A percentile compares a stretch with the other conserved stretches of the same genome.
Conservation (phyloP, 106 monocot species). For the Dendrobium nobile region DNA sequence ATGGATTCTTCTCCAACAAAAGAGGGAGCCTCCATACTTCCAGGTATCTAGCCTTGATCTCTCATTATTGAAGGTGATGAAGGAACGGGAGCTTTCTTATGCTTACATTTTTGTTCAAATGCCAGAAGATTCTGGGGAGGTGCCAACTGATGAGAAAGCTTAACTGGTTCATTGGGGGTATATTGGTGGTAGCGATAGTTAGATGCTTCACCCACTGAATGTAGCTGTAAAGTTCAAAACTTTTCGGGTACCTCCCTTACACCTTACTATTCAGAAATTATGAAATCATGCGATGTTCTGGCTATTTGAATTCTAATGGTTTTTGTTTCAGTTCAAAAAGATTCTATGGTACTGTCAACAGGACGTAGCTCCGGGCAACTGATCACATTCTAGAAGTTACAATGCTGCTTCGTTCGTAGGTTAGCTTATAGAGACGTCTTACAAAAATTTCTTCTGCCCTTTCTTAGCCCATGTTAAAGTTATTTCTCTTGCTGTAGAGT, state of each 20-base stretch:
- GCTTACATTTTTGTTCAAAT: background rate
- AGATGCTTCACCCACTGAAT: background rate
- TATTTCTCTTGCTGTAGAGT: background rate
- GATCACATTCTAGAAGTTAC: background rate
- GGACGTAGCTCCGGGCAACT: background rate
- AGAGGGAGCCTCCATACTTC: background rate
- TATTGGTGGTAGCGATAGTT: background rate
- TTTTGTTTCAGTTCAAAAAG: background rate
- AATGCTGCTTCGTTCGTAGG: background rate
- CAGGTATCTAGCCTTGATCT: background rate
- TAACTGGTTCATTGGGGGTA: background rate
- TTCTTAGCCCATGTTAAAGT: background rate
- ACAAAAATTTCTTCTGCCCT: background rate
- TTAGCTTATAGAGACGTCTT: background rate
- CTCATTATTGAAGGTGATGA: background rate
- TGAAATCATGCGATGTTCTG: background rate
- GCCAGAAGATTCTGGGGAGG: background rate
- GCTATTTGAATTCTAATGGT: background rate
- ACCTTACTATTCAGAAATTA: background rate
- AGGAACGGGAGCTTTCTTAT: background rate
- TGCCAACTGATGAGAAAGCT: background rate
- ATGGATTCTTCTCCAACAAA: background rate
- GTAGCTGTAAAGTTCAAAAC: background rate
- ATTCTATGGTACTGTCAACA: background rate
- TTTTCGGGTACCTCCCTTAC: background rate